These are phyloP conservation scores for Eutrema yunnanense DNA, from an alignment of 345 rosid species.

Conservation along the genomic window DNA sequence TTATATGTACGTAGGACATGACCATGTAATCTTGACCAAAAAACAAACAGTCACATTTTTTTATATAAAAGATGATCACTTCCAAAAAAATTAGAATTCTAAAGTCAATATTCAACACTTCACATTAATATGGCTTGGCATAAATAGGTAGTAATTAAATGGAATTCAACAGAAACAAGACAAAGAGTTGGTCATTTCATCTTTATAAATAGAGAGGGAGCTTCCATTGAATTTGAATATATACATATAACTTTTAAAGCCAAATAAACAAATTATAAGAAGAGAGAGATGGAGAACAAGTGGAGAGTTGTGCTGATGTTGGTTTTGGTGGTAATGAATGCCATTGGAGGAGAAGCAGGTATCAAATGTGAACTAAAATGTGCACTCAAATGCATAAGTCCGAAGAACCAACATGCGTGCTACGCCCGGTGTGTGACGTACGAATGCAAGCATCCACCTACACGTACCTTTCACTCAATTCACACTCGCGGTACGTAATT, in stretches of 20 bases:
- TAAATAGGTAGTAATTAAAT: neutral
- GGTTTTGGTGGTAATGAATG: neutral
- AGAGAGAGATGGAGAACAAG: conserved; percentile 8
- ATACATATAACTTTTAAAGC: neutral
- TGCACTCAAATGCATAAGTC: neutral
- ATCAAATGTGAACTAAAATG: neutral
- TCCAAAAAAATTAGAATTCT: too few relatives aligned
- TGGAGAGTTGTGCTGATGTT: neutral
- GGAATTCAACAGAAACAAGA: too few relatives aligned
- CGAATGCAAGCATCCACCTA: neutral
- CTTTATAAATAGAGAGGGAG: too few relatives aligned
- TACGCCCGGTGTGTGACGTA: neutral
- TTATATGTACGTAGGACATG: too few relatives aligned
- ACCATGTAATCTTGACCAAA: too few relatives aligned
- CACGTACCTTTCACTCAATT: neutral
- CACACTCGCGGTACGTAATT: neutral
- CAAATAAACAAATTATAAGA: neutral
- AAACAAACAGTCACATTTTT: too few relatives aligned
- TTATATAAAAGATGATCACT: too few relatives aligned
- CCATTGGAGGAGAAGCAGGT: conserved; percentile 1
- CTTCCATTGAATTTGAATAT: neutral
- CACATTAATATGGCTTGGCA: neutral
- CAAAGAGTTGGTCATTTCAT: too few relatives aligned
- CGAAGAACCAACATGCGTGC: neutral
- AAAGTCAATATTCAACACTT: neutral